These are phyloP conservation scores for Gremmenia infestans DNA, from an alignment of 2,329 filamentous ascomycete species.

Conservation along the genomic window DNA sequence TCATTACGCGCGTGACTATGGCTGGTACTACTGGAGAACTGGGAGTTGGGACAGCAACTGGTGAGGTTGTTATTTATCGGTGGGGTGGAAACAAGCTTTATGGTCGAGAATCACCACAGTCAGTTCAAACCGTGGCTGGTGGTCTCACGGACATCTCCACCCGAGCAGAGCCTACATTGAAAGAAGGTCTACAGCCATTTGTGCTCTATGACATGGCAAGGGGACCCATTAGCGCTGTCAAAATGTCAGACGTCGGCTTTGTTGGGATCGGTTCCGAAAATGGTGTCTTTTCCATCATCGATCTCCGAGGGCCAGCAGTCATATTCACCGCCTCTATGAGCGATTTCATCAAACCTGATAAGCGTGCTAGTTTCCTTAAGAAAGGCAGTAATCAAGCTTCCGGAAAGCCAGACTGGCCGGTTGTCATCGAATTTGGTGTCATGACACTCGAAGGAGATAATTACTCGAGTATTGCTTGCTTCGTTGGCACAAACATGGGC, in stretches of 20 bases:
- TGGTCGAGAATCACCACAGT: conserved; percentile 55
- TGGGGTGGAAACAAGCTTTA: conserved; percentile 78
- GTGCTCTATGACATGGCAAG: conserved; percentile 79
- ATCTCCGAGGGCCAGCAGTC: conserved; percentile 79
- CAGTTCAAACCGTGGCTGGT: conserved; percentile 56
- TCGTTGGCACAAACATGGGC: conserved; percentile 82
- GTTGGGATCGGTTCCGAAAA: conserved; percentile 80
- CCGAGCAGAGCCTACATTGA: conserved; percentile 66
- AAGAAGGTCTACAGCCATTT: conserved; percentile 75
- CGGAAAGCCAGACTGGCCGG: conserved; percentile 65
- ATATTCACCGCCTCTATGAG: conserved; percentile 70
- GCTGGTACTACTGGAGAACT: conserved; percentile 78
- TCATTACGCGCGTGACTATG: conserved; percentile 75
- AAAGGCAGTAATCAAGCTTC: conserved; percentile 45
- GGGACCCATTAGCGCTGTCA: conserved; percentile 72
- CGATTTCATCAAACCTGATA: conserved; percentile 73
- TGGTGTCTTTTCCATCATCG: conserved; percentile 75
- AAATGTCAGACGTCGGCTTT: conserved; percentile 90
- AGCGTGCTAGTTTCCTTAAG: conserved; percentile 66
- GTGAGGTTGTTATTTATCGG: conserved; percentile 82
- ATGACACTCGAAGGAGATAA: conserved; percentile 91
- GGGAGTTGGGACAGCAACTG: conserved; percentile 71
- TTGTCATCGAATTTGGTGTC: conserved; percentile 82
- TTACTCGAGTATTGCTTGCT: conserved; percentile 90
- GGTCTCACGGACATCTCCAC: conserved; percentile 69